These are phyloP conservation scores for Xerocomus nothofagi DNA, from an alignment of 1,284 basidiomycete genomes.

Conservation along the genomic window DNA sequence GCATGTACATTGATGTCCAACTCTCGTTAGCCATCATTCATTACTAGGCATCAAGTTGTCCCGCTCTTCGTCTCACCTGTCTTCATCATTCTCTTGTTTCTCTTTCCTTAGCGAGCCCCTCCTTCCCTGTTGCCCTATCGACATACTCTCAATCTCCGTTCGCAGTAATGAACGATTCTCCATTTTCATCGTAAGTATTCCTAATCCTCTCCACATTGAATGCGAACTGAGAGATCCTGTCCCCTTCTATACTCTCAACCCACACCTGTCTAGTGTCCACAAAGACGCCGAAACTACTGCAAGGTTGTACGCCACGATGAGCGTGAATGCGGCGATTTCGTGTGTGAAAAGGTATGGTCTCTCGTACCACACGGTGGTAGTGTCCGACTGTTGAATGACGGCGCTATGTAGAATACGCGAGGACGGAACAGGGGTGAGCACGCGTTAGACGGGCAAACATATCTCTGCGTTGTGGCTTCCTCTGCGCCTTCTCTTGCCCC, in stretches of 20 bases:
- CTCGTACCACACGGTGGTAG: constrained; percentile 5
- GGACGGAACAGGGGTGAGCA: constrained; percentile 56
- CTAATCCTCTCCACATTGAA: constrained; percentile 54
- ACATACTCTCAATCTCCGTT: constrained; percentile 58
- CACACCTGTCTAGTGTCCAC: constrained; percentile 51
- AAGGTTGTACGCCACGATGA: constrained; percentile 74
- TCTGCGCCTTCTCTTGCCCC: constrained; percentile 23
- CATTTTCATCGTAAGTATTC: constrained; percentile 49
- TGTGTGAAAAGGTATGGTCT: constrained; percentile 68
- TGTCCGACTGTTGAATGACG: constrained; percentile 39
- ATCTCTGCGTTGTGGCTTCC: not conserved
- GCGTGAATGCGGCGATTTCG: constrained; percentile 79
- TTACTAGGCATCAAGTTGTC: not conserved
- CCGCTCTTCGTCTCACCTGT: not conserved
- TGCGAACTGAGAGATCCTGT: constrained; percentile 36
- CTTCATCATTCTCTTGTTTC: constrained; percentile 4
- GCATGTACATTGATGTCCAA: not conserved
- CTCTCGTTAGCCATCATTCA: not conserved
- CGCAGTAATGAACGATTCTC: constrained; percentile 52
- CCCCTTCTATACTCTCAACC: constrained; percentile 3
- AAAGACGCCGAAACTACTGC: constrained; percentile 66
- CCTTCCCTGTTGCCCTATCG: constrained; percentile 41
- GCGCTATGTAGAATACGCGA: constrained; percentile 49
- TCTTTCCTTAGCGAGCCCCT: constrained; percentile 26
- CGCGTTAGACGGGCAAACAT: constrained; percentile 56